These are phyloP conservation scores for Phlyctochytrium arcticum DNA, from an alignment of 192 early-diverging fungal species.

Conservation along the genomic window DNA sequence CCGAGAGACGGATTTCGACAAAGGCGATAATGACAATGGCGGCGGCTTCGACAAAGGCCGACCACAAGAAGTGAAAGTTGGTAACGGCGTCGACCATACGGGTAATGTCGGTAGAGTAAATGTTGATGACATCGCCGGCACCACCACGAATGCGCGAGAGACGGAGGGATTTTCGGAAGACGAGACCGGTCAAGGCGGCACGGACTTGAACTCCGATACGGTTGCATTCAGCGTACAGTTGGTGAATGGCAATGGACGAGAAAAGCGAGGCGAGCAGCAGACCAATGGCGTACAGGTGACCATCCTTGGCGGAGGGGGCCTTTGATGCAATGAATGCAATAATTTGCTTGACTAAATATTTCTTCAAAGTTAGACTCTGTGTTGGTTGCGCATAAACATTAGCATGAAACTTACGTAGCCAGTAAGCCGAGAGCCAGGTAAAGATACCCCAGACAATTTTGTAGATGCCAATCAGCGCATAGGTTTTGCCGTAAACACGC, in stretches of 20 bases:
- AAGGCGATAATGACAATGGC: conserved; percentile 53
- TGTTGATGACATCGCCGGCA: conserved; percentile 56
- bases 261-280: conserved; percentile 48
- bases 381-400: neutral
- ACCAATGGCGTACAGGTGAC: conserved; percentile 53
- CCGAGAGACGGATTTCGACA: conserved; percentile 48
- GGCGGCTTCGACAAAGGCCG: conserved; percentile 56
- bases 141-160: conserved; percentile 53
- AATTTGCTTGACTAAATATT: conserved; percentile 29
- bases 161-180: conserved; percentile 63
- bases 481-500: conserved; percentile 48
- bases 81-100: conserved; percentile 58
- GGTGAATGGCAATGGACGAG: conserved; percentile 34
- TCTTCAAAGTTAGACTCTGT: neutral
- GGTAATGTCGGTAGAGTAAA: conserved; percentile 60
- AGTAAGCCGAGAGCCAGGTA: conserved; percentile 59
- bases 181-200: conserved; percentile 57
- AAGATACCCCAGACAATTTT: conserved; percentile 60
- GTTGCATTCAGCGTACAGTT: conserved; percentile 45
- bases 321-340: conserved; percentile 7
- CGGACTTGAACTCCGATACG: conserved; percentile 30
- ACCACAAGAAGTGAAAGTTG: conserved; percentile 72
- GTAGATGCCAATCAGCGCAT: conserved; percentile 53
- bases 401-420: conserved; percentile 26
- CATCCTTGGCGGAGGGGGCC: conserved; percentile 17